A percentile compares a stretch with the other conserved stretches of the same genome.
Conservation (phyloP, 2,329 filamentous ascomycete genomes). For the Colletotrichum lupini region DNA sequence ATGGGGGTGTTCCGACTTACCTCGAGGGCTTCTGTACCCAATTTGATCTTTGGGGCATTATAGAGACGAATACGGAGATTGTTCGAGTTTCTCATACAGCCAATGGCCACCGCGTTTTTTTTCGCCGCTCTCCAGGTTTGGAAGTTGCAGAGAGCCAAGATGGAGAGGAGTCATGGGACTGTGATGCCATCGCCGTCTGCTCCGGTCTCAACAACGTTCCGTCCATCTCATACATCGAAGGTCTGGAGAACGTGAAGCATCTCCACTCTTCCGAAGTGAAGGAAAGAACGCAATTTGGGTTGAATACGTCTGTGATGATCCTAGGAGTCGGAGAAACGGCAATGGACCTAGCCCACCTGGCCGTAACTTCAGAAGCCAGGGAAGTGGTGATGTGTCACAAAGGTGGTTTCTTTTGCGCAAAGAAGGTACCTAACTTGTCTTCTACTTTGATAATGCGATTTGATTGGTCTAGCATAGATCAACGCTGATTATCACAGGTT, state of each 20-base stretch:
- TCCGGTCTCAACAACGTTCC: constrained; percentile 57
- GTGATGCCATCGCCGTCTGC: constrained; percentile 59
- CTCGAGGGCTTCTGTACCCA: constrained; percentile 52
- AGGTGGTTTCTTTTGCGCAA: constrained; percentile 57
- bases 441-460: not conserved
- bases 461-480: not conserved
- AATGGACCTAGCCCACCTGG: constrained; percentile 57
- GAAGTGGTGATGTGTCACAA: constrained; percentile 57
- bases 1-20: no score
- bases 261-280: constrained; percentile 58
- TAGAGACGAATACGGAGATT: constrained; percentile 49
- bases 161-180: constrained; percentile 42
- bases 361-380: constrained; percentile 53
- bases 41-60: constrained; percentile 51
- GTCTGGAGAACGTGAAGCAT: constrained; percentile 48
- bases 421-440: constrained; percentile 47
- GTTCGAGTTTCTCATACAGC: constrained; percentile 38
- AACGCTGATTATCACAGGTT: not conserved
- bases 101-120: not conserved
- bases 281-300: constrained; percentile 52
- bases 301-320: constrained; percentile 52
- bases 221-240: constrained; percentile 50
- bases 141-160: not conserved
- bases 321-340: constrained; percentile 58
- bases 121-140: constrained; percentile 23